phyloP scores from a whole-genome alignment of 305 asterid species.

The Ilex paraguariensis region DNA sequence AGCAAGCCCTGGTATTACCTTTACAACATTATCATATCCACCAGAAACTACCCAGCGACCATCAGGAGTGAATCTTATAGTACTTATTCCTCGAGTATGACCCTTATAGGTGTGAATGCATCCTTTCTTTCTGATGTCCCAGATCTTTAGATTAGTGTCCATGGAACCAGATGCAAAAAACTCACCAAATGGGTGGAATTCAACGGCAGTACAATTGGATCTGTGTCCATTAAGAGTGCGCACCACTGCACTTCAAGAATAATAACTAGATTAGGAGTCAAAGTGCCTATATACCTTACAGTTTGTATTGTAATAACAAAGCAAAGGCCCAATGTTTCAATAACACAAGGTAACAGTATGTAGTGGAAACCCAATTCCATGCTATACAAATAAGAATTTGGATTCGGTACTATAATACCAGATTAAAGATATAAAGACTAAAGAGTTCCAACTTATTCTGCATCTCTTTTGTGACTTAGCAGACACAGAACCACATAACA shows the following conservation, averaged over 20 bases:
- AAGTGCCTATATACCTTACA: not conserved
- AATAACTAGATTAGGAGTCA: constrained; percentile 34
- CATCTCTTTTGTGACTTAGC: too few relatives aligned
- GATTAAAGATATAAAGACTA: too few relatives aligned
- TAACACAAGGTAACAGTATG: too few relatives aligned
- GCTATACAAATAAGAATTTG: too few relatives aligned
- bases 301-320: too few relatives aligned
- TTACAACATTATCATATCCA: constrained; percentile 91
- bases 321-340: too few relatives aligned
- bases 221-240: constrained; percentile 97
- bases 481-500: too few relatives aligned
- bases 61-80: constrained; percentile 89
- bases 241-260: constrained; percentile 74
- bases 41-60: constrained; percentile 99
- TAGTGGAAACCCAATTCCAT: too few relatives aligned
- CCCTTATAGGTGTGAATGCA: constrained; percentile 97
- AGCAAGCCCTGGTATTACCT: constrained; percentile 46
- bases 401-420: too few relatives aligned
- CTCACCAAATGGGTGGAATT: constrained; percentile 98
- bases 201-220: constrained; percentile 95
- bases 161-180: constrained; percentile 98
- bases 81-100: constrained; percentile 92
- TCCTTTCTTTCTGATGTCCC: constrained; percentile 99
- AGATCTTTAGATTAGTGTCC: constrained; percentile 94
- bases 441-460: too few relatives aligned